Evolutionary conservation across 139 green algal species (phyloP).

Genomic region (Pseudopediastrum boryanum): DNA sequence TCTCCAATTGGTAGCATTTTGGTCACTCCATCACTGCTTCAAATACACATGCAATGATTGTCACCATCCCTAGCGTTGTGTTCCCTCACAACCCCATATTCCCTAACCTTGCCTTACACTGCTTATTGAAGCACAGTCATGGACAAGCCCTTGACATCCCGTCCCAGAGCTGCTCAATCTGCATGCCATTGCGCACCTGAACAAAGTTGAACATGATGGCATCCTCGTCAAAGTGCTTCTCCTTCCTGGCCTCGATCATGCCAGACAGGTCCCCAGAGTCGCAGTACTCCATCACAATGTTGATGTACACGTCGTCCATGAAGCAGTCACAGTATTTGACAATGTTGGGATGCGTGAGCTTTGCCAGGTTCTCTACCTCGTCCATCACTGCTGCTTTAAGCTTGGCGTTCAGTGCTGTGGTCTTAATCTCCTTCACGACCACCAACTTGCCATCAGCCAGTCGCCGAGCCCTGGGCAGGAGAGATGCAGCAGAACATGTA

Average conservation of each 20-base stretch:
- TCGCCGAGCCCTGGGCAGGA: slow-evolving; percentile 1
- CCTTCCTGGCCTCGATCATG: slow-evolving; percentile 48
- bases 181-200: slow-evolving; percentile 51
- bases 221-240: slow-evolving; percentile 54
- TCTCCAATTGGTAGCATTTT: too few relatives aligned
- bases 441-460: slow-evolving; percentile 49
- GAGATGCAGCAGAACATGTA: not conserved
- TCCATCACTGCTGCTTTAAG: slow-evolving; percentile 46
- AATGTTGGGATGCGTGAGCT: slow-evolving; percentile 78
- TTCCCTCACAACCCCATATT: too few relatives aligned
- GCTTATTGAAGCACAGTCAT: too few relatives aligned
- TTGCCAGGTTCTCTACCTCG: slow-evolving; percentile 68
- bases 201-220: slow-evolving; percentile 74
- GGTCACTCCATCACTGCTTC: too few relatives aligned
- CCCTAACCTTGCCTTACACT: too few relatives aligned
- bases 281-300: slow-evolving; percentile 80
- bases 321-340: slow-evolving; percentile 78
- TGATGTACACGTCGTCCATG: slow-evolving; percentile 50
- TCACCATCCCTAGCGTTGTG: too few relatives aligned
- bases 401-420: slow-evolving; percentile 29
- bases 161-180: too few relatives aligned
- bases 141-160: too few relatives aligned
- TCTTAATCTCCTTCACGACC: slow-evolving; percentile 62
- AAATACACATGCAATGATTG: too few relatives aligned
- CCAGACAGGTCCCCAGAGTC: slow-evolving; percentile 67